Evolutionary conservation across 2,329 filamentous ascomycete genomes (phyloP), one percentile per base, ranked within the genome.

Genomic region (Ramularia endophylla): DNA sequence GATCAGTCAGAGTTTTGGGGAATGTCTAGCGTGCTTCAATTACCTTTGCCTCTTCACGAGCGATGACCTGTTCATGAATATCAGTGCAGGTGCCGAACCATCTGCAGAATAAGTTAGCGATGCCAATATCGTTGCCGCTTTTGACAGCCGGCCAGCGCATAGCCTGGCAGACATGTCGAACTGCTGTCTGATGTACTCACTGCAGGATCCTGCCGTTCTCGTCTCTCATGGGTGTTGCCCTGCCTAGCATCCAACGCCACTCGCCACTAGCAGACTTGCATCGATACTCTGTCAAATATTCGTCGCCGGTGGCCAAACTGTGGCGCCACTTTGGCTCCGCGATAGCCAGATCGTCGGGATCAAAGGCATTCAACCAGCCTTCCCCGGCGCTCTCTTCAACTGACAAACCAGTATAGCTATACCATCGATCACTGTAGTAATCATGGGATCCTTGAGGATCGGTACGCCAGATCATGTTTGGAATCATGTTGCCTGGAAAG

Each of bases 11-110:
- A 6, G 11, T 25, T 25, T 11, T 11, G 6, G 6, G 6, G 11
- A 25, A 6, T 25, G 11, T 11, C 6, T 25, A 11, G 22, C 22
- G 22, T 11, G 11, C 22, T 25, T 6, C 22, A 25, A 6, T 25
- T 11, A 25, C 22, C 22, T 78, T 79, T 12, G 81, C 81, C 36
- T 74, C 73, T 46, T 83, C 71, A 44, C 83, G 80, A 11, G 81
- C 75, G 55, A 84, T 73, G 3, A 88, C 81, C 31, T 80, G 72
- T 47, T 88, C 83, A 55, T 89, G 81, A 13, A 88, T 83, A 49
- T 90, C 85, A 9, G 85, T 88, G 54, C 81, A 87, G 1, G 83
- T 87, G 12, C 83, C 85, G 53, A 85, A 87, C 85, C 85, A 89
- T n/a, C 22, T 25, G 22, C 11, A 25, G 11, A 25, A 11, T 6